These are phyloP conservation scores for Saccharomyces hybrid DNA, from an alignment of 1,139 yeast species.

Conservation along the genomic window DNA sequence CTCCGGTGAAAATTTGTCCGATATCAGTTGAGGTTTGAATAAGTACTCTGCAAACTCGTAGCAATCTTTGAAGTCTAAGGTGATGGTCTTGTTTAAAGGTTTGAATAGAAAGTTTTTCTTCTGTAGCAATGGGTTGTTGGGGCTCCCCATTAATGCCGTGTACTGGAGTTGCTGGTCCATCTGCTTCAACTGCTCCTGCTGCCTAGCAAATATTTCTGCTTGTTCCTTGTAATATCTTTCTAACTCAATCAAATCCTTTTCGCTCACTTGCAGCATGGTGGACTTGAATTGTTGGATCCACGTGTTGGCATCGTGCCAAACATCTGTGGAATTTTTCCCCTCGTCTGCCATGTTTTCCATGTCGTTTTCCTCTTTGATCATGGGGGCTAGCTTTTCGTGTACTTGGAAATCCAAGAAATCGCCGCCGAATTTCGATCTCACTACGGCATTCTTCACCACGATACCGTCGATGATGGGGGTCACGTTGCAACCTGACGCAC, in stretches of 20 bases:
- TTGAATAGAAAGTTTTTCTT: constrained; percentile 20
- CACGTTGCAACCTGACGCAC: constrained; percentile 52
- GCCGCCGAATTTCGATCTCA: constrained; percentile 60
- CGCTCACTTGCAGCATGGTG: constrained; percentile 25
- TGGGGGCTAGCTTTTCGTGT: constrained; percentile 26
- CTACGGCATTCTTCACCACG: constrained; percentile 51
- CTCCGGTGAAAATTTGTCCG: constrained; percentile 14
- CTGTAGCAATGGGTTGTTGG: constrained; percentile 21
- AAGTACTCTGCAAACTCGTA: constrained; percentile 23
- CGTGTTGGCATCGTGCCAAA: constrained; percentile 26
- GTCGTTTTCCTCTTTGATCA: background rate
- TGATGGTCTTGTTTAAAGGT: constrained; percentile 15
- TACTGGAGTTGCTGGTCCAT: constrained; percentile 11
- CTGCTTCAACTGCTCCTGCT: constrained; percentile 18
- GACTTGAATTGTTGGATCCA: constrained; percentile 30
- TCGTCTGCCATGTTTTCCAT: background rate
- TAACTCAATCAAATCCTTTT: constrained; percentile 24
- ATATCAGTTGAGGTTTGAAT: constrained; percentile 23
- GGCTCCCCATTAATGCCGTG: constrained; percentile 1
- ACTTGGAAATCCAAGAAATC: constrained; percentile 56
- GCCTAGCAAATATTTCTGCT: constrained; percentile 15
- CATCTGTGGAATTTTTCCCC: constrained; percentile 9
- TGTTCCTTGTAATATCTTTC: constrained; percentile 25
- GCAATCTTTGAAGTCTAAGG: constrained; percentile 22
- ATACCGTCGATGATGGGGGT: constrained; percentile 70